These are phyloP conservation scores for Sporisorium iseilematis-ciliati DNA, from an alignment of 1,284 basidiomycete species.

Conservation along the genomic window DNA sequence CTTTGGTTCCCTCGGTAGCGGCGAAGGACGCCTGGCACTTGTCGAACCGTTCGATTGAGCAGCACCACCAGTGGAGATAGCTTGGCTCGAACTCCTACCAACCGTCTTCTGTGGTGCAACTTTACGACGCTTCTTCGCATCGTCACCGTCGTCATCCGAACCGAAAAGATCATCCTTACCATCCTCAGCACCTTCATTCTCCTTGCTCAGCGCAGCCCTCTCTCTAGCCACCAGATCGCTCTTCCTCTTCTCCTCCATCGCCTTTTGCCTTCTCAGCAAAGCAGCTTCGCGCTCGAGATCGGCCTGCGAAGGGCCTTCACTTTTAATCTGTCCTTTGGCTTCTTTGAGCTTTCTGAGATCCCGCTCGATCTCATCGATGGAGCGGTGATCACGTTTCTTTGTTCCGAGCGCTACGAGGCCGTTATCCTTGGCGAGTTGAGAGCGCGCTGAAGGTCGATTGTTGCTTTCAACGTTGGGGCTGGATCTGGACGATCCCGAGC, in stretches of 20 bases:
- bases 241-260: conserved; percentile 51
- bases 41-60: conserved; percentile 2
- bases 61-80: not conserved
- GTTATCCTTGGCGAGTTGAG: conserved; percentile 22
- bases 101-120: conserved; percentile 2
- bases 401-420: conserved; percentile 48
- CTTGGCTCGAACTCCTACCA: conserved; percentile 1
- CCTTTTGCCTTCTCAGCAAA: conserved; percentile 40
- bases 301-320: conserved; percentile 19
- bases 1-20: conserved; percentile 19
- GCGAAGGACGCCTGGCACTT: not conserved
- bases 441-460: conserved; percentile 11
- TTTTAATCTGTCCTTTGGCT: conserved; percentile 17
- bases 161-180: conserved; percentile 42
- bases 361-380: conserved; percentile 59
- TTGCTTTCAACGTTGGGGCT: conserved; percentile 16
- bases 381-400: conserved; percentile 50
- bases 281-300: conserved; percentile 46
- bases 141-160: conserved; percentile 23
- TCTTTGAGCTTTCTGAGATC: conserved; percentile 49
- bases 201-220: conserved; percentile 19
- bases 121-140: not conserved
- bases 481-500: conserved; percentile 17
- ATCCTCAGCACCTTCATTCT: conserved; percentile 10
- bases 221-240: conserved; percentile 32